A percentile compares a stretch with the other conserved stretches of the same genome.
Conservation (phyloP, 345 rosid genomes). For the Mallotus nudiflorus region DNA sequence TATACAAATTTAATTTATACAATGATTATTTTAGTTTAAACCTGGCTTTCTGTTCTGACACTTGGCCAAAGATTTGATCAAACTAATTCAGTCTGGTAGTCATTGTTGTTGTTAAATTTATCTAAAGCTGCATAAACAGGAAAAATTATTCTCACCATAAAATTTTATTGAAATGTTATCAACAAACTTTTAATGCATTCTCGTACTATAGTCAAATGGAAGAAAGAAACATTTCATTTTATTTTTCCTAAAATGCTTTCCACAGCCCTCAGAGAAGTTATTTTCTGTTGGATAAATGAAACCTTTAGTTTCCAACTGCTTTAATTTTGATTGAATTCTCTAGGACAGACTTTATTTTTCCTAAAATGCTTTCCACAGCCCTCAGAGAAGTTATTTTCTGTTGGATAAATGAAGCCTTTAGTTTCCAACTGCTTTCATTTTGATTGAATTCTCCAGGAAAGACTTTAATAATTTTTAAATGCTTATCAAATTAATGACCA, state of each 20-base stretch:
- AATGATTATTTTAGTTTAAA: neutral
- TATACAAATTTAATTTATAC: neutral
- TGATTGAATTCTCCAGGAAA: neutral
- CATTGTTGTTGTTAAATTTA: neutral
- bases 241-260: neutral
- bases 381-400: neutral
- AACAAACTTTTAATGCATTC: no score
- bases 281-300: neutral
- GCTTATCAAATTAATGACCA: neutral
- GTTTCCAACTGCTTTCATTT: neutral
- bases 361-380: no score
- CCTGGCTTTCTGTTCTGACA: neutral
- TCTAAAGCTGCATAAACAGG: neutral
- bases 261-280: neutral
- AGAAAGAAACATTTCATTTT: neutral
- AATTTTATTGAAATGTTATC: no score
- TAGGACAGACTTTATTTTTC: neutral
- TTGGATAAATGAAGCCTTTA: neutral
- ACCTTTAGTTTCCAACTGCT: neutral
- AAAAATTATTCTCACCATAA: no score
- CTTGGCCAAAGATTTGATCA: neutral
- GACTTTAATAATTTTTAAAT: neutral
- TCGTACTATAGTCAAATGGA: neutral
- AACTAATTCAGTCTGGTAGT: neutral
- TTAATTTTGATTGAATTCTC: neutral